Conservation (phyloP, 176 grass and related monocot genomes). For the Rhynchospora breviuscula region DNA sequence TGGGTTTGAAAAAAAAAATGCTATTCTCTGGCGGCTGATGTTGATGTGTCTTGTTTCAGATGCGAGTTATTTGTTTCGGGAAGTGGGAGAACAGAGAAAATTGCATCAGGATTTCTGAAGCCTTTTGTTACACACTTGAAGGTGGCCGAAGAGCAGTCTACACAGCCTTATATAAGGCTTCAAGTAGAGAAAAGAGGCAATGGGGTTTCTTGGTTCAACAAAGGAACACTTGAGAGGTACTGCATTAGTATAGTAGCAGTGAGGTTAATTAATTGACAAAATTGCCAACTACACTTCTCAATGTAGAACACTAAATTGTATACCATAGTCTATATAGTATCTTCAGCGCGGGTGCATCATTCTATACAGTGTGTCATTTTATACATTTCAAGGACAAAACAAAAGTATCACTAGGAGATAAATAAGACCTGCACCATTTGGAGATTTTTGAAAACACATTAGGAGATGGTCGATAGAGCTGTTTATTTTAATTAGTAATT, state of each 20-base stretch:
- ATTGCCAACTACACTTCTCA: not conserved
- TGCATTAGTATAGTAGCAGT: not conserved
- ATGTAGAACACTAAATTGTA: not conserved
- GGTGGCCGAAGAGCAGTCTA: slow-evolving; percentile 72
- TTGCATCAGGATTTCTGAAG: slow-evolving; percentile 90
- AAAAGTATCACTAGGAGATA: not conserved
- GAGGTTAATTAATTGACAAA: not conserved
- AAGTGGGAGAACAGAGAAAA: slow-evolving; percentile 87
- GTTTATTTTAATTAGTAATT: not conserved
- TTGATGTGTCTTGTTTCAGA: slow-evolving; percentile 30
- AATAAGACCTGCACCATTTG: not conserved
- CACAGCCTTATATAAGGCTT: slow-evolving; percentile 45
- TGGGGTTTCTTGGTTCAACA: slow-evolving; percentile 72
- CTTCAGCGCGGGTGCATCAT: not conserved
- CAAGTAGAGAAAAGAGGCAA: slow-evolving; percentile 48
- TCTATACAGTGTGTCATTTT: not conserved
- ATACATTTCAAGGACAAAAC: not conserved
- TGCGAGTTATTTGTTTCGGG: slow-evolving; percentile 91
- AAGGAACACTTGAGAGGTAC: slow-evolving; percentile 95
- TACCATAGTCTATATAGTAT: not conserved
- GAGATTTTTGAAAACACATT: not conserved
- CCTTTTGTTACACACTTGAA: slow-evolving; percentile 81
- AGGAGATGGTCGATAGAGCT: not conserved
- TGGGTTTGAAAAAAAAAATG: slow-evolving; percentile 28
- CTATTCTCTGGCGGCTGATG: slow-evolving; percentile 2